phyloP scores from a whole-genome alignment of 352 stramenopile species.

The Globisporangium splendens region DNA sequence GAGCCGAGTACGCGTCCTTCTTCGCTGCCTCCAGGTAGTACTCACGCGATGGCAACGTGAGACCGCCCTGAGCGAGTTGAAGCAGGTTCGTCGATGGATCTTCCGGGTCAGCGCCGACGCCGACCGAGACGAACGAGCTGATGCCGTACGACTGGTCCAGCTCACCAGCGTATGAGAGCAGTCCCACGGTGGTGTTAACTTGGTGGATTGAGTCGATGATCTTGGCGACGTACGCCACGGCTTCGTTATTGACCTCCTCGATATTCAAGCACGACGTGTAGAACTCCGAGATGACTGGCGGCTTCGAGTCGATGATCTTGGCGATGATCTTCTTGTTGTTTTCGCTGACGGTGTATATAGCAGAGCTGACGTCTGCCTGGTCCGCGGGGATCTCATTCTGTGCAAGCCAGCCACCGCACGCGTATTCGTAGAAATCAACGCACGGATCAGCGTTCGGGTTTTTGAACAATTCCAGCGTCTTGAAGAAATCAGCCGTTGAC shows the following conservation, averaged over 20 bases:
- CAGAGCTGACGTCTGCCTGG: constrained; percentile 41
- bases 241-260: constrained; percentile 33
- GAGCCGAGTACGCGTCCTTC: too few relatives aligned
- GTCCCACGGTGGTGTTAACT: background rate
- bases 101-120: constrained; percentile 1
- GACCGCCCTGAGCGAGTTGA: too few relatives aligned
- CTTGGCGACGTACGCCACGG: constrained; percentile 31
- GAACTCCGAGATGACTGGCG: constrained; percentile 54
- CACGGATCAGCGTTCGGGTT: constrained; percentile 57
- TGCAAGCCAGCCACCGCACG: constrained; percentile 69
- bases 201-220: constrained; percentile 38
- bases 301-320: constrained; percentile 43
- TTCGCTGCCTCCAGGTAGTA: too few relatives aligned
- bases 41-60: too few relatives aligned
- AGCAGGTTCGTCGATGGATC: too few relatives aligned
- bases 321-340: constrained; percentile 50
- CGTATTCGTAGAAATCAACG: constrained; percentile 74
- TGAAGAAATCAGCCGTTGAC: constrained; percentile 34
- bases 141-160: too few relatives aligned
- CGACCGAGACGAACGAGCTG: background rate
- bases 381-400: constrained; percentile 45
- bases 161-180: too few relatives aligned
- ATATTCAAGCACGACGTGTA: constrained; percentile 52
- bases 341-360: constrained; percentile 48
- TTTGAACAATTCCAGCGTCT: constrained; percentile 40